These are phyloP conservation scores for Taphrina deformans DNA, from an alignment of 1,139 yeast species.

Conservation along the genomic window DNA sequence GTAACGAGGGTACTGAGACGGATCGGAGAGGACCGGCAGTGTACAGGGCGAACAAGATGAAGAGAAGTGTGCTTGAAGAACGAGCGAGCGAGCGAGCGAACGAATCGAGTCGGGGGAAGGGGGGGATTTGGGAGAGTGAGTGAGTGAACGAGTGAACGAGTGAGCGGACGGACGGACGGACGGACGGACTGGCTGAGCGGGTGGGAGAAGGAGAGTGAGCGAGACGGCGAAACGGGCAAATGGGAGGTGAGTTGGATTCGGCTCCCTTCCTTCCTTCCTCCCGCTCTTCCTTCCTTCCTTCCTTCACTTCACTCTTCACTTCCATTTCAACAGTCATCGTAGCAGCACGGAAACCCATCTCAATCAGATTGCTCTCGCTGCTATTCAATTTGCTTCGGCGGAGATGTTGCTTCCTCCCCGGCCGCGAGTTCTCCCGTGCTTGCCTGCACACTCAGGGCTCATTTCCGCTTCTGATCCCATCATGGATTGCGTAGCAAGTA, in stretches of 20 bases:
- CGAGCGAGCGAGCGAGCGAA: neutral
- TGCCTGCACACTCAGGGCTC: too few species aligned
- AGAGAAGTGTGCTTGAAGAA: neutral
- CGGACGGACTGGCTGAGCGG: neutral
- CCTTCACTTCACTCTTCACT: too few species aligned
- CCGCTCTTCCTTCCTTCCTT: too few species aligned
- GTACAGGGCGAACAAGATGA: neutral
- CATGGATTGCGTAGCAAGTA: too few species aligned
- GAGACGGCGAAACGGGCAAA: slow-evolving; percentile 5
- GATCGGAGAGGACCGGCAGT: neutral
- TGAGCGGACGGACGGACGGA: neutral
- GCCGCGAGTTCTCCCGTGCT: too few species aligned
- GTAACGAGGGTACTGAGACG: neutral
- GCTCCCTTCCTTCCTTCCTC: too few species aligned
- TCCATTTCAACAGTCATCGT: too few species aligned
- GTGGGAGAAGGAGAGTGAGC: neutral
- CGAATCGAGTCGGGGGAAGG: neutral
- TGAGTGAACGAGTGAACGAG: neutral
- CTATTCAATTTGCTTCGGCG: too few species aligned
- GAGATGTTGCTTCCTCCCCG: too few species aligned
- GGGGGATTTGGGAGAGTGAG: neutral
- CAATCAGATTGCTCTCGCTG: too few species aligned
- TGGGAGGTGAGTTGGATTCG: neutral
- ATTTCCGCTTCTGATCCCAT: too few species aligned
- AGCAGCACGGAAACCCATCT: too few species aligned